Conservation (phyloP, 495 filamentous ascomycete species). For the Lasiosphaeria hispida region DNA sequence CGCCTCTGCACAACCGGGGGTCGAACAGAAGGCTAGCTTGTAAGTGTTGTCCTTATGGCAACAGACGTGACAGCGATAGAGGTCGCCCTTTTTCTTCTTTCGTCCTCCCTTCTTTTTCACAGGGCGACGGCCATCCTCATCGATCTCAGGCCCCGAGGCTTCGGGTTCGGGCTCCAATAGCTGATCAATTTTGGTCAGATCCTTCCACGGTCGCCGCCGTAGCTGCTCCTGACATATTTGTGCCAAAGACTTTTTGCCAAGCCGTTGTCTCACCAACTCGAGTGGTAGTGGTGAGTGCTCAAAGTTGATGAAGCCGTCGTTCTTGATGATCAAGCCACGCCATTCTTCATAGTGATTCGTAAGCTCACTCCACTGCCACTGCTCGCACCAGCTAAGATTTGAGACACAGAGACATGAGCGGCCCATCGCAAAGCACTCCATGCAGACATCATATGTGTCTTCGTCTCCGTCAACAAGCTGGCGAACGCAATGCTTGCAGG, state of each 20-base stretch:
- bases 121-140: slow-evolving; percentile 42
- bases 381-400: slow-evolving; percentile 84
- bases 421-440: slow-evolving; percentile 95
- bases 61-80: slow-evolving; percentile 78
- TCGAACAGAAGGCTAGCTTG: slow-evolving; percentile 75
- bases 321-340: slow-evolving; percentile 68
- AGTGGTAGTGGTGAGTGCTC: slow-evolving; percentile 63
- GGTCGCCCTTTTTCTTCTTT: slow-evolving; percentile 44
- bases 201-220: slow-evolving; percentile 62
- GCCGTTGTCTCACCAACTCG: slow-evolving; percentile 57
- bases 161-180: slow-evolving; percentile 35
- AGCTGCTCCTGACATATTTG: slow-evolving; percentile 89
- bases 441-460: slow-evolving; percentile 89
- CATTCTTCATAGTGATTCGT: slow-evolving; percentile 75
- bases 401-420: slow-evolving; percentile 87
- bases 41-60: slow-evolving; percentile 68
- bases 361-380: slow-evolving; percentile 82
- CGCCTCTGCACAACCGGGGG: slow-evolving; percentile 56
- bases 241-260: slow-evolving; percentile 73
- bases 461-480: slow-evolving; percentile 58
- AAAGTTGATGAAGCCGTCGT: slow-evolving; percentile 58
- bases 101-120: slow-evolving; percentile 46
- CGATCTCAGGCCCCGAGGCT: slow-evolving; percentile 46
- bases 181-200: slow-evolving; percentile 46
- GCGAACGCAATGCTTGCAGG: slow-evolving; percentile 74